phyloP scores from a whole-genome alignment of 495 filamentous ascomycete genomes.

The Delitschia confertaspora region DNA sequence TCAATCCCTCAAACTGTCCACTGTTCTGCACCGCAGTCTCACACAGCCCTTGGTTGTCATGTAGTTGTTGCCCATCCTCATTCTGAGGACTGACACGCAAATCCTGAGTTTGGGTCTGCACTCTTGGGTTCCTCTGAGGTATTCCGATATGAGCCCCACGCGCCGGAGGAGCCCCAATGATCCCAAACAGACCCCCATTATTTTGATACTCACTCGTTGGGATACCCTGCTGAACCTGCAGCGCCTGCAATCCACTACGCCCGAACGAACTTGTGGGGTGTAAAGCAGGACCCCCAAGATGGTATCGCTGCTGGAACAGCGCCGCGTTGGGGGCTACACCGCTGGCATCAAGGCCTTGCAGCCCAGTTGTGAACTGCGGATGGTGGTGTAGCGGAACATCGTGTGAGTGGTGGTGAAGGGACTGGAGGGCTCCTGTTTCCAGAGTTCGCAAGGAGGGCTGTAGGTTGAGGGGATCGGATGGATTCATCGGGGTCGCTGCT shows the following conservation, averaged over 20 bases:
- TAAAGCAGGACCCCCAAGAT: slow-evolving; percentile 1
- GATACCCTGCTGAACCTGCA: slow-evolving; percentile 7
- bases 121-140: no score
- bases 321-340: slow-evolving; percentile 3
- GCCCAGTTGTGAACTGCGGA: slow-evolving; percentile 10
- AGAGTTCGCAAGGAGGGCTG: slow-evolving; percentile 10
- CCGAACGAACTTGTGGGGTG: background rate
- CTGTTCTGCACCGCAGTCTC: slow-evolving; percentile 33
- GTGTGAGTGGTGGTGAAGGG: slow-evolving; percentile 19
- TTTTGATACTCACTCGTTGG: slow-evolving; percentile 4
- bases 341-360: slow-evolving; percentile 19
- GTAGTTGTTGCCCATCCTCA: background rate
- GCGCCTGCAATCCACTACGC: slow-evolving; percentile 1
- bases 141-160: no score
- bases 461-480: slow-evolving; percentile 3
- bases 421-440: slow-evolving; percentile 11
- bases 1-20: slow-evolving; percentile 49
- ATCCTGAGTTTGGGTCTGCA: slow-evolving; percentile 5
- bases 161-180: background rate
- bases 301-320: slow-evolving; percentile 23
- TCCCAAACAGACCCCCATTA: slow-evolving; percentile 5
- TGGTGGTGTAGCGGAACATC: slow-evolving; percentile 13
- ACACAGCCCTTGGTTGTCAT: no score
- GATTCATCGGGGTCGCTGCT: background rate
- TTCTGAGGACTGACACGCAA: slow-evolving; percentile 3